Conservation (phyloP, 169 alveolate genomes). For the Plasmodium fragile region DNA sequence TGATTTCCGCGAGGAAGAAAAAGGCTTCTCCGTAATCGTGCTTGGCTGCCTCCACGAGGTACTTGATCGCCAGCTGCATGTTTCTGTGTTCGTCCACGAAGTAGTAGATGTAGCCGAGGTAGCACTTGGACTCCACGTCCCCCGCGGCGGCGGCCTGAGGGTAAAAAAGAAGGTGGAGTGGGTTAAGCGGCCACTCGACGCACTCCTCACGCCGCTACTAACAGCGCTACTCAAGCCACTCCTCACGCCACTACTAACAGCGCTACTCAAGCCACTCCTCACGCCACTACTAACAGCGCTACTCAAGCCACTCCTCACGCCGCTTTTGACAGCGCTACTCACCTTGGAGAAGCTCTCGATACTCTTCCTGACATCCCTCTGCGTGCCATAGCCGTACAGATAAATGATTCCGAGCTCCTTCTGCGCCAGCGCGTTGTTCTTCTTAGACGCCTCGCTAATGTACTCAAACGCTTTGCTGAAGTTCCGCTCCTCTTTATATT, state of each 20-base stretch:
- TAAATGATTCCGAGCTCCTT: conserved; percentile 70
- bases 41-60: conserved; percentile 69
- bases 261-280: no score
- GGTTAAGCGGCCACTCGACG: background rate
- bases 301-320: no score
- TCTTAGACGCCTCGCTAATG: conserved; percentile 71
- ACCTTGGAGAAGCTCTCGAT: conserved; percentile 61
- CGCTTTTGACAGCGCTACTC: no score
- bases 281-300: no score
- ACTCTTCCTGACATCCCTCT: conserved; percentile 38
- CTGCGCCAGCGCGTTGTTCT: conserved; percentile 55
- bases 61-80: conserved; percentile 35
- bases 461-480: conserved; percentile 60
- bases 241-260: no score
- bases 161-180: background rate
- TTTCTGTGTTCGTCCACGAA: conserved; percentile 47
- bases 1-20: conserved; percentile 73
- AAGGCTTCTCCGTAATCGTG: conserved; percentile 77
- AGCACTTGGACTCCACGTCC: conserved; percentile 74
- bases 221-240: no score
- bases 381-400: conserved; percentile 58
- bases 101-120: conserved; percentile 67
- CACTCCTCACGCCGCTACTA: no score
- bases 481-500: conserved; percentile 74
- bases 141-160: conserved; percentile 74